Conservation (phyloP, 768 basidiomycete species). For the Serpula lacrymans region DNA sequence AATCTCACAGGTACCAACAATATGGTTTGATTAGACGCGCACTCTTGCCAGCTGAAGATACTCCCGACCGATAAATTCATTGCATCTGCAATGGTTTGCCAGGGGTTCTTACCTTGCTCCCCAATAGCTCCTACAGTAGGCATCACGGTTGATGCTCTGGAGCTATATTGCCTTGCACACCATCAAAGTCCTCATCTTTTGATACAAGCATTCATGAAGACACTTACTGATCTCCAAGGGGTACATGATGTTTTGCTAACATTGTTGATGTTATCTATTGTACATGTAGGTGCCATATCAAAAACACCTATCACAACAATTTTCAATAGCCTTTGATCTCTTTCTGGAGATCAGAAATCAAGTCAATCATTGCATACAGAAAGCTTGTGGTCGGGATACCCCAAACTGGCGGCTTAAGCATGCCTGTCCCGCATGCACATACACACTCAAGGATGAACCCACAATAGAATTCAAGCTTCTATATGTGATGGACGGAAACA, state of each 20-base stretch:
- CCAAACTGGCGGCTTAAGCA: constrained; percentile 21
- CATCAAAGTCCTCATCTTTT: too few relatives aligned
- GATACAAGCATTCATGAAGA: too few relatives aligned
- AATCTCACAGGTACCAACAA: neutral
- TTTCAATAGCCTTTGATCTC: constrained; percentile 19
- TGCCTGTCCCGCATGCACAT: constrained; percentile 23
- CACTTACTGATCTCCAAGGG: too few relatives aligned
- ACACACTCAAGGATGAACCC: constrained; percentile 17
- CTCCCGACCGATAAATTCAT: constrained; percentile 3
- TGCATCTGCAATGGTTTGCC: neutral
- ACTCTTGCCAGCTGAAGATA: neutral
- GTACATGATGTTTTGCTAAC: too few relatives aligned
- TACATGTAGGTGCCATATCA: constrained; percentile 5
- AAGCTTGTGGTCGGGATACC: constrained; percentile 9
- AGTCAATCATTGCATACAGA: constrained; percentile 10
- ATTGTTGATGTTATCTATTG: neutral
- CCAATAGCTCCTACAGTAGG: neutral
- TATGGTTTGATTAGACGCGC: neutral
- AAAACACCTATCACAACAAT: constrained; percentile 12
- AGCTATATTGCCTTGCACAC: too few relatives aligned
- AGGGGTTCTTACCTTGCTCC: neutral
- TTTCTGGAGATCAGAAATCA: constrained; percentile 17
- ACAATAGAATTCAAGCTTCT: constrained; percentile 12
- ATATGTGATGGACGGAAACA: constrained; percentile 7
- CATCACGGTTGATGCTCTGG: neutral